Evolutionary conservation across 2,329 filamentous ascomycete species (phyloP), one percentile per base, ranked within the genome.

Genomic region (Colletotrichum chlorophyti): DNA sequence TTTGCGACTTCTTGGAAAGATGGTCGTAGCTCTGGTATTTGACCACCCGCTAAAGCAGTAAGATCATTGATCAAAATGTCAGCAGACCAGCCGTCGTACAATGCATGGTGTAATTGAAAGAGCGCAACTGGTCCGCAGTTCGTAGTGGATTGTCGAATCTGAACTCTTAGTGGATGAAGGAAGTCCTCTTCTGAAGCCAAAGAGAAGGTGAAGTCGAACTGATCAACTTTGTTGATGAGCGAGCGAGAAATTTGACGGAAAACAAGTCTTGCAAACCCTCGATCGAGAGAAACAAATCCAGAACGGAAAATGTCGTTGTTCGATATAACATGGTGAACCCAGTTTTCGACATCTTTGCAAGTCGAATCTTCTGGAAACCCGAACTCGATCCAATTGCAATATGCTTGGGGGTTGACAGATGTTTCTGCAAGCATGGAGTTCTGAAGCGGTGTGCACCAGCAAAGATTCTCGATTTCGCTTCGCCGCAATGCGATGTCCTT

Each of bases 71-170:
- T 65, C 0, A 96, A 72, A 26, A 94, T 77, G 48, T 97, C 90
- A 68, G 93, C 82, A 0, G 92, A 93, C 93, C 93, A 97, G n/a
- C 93, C 93, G 71, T 97, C 93, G 68, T 96, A 97, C 1, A 96
- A 70, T 1, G 91, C 87, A 72, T 97, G 93, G 68, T 96, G 93
- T 0, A 96, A 77, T 11, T 88, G 79, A 40, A 91, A 50, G 10
- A 83, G 72, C 58, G 69, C 70, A 4, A 75, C 64, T 27, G 68
- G 65, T 3, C 68, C 52, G 43, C 62, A 53, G 5, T 68, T 46
- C 15, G 63, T 15, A 7, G 48, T 27, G 4, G 21, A 10, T 11
- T 65, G 64, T 8, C 51, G 35, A 2, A 93, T 72, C 58, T 91
- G 82, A n/a, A 92, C 73, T 14, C 70, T 74, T 12, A 93, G 75